These are phyloP conservation scores for Nothomitra cinnamomea DNA, from an alignment of 2,329 filamentous ascomycete genomes.

Conservation along the genomic window DNA sequence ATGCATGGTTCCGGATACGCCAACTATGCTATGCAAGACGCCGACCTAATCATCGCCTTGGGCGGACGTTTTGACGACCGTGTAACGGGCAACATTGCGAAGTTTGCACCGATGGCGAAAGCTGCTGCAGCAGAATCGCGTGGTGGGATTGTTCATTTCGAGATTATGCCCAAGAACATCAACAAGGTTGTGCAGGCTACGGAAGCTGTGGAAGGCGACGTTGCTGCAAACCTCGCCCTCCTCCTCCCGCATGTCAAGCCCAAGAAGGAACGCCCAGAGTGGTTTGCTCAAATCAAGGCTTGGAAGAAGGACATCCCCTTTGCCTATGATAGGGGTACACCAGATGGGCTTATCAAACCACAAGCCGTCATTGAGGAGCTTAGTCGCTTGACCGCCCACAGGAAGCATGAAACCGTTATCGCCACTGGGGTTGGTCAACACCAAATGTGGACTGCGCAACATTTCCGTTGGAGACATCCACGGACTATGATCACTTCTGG, in stretches of 20 bases:
- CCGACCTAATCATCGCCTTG: slow-evolving; percentile 87
- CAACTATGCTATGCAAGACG: slow-evolving; percentile 95
- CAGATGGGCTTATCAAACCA: slow-evolving; percentile 74
- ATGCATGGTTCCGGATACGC: slow-evolving; percentile 97
- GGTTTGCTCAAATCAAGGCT: slow-evolving; percentile 74
- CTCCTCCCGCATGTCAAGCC: slow-evolving; percentile 57
- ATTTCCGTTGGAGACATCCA: slow-evolving; percentile 86
- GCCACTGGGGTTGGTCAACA: slow-evolving; percentile 92
- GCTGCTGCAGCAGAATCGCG: slow-evolving; percentile 68
- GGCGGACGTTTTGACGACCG: slow-evolving; percentile 93
- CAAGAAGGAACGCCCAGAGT: slow-evolving; percentile 54
- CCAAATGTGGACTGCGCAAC: slow-evolving; percentile 97
- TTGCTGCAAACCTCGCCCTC: slow-evolving; percentile 56
- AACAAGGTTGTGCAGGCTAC: slow-evolving; percentile 98
- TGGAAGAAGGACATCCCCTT: slow-evolving; percentile 93
- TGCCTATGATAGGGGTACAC: slow-evolving; percentile 62
- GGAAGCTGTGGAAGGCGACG: slow-evolving; percentile 87
- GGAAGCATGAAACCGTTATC: slow-evolving; percentile 75
- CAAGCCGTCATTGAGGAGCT: slow-evolving; percentile 85
- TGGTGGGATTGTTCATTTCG: slow-evolving; percentile 92
- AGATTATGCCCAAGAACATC: slow-evolving; percentile 99
- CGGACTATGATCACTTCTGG: slow-evolving; percentile 93
- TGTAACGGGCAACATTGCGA: slow-evolving; percentile 64
- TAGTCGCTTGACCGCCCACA: slow-evolving; percentile 62
- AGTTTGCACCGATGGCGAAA: slow-evolving; percentile 81